Evolutionary conservation across 2,329 filamentous ascomycete species (phyloP), one percentile per base, ranked within the genome.

Genomic region (Exophiala dermatitidis): DNA sequence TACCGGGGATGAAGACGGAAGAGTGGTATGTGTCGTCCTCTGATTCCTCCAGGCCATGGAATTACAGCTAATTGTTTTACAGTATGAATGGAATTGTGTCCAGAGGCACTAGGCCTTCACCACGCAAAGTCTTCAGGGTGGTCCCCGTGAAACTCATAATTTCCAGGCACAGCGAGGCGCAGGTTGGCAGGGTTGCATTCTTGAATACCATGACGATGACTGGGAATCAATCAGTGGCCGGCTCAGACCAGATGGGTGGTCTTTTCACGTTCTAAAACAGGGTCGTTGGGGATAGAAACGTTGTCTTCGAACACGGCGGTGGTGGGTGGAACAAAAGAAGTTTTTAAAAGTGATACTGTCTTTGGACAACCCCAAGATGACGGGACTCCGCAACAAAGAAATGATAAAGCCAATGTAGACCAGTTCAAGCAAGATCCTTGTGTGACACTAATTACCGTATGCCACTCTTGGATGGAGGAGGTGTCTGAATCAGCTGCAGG

Each of bases 1-100:
- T 70, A 95, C 90, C 0, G 93, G 91, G 2, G 93, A 97, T 72
- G 93, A 97, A 60, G 86, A 90, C 59, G 93, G 93, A 31, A 79
- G 84, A 75, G 91, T 98, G 70, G 88, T 93, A 67, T 80, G 84
- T 81, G 54, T 58, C 38, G 19, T 31, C 31, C n/a, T 46, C 10
- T 38, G 31, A 28, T 28, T 46, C 7, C 28, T 45, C 40, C 19
- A 10, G 8, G 7, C 8, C 8, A 34, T 29, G 10, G 29, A 46
- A 5, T 29, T 12, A 8, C 40, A 32, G 48, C 55, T 57, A 54
- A 57, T 51, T 41, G 50, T 36, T 29, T 31, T 53, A 31, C 63
- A 80, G 77, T 79, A 78, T 62, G 77, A 80, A 66, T 80, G 77
- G 77, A 74, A 77, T 61, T 80, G 77, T 60, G 73, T 80, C 41